Percentiles rank a stretch among this genome's conserved stretches.
Evolutionary conservation across 2,329 filamentous ascomycete genomes (phyloP).

Genomic region (Aureobasidium sp.): DNA sequence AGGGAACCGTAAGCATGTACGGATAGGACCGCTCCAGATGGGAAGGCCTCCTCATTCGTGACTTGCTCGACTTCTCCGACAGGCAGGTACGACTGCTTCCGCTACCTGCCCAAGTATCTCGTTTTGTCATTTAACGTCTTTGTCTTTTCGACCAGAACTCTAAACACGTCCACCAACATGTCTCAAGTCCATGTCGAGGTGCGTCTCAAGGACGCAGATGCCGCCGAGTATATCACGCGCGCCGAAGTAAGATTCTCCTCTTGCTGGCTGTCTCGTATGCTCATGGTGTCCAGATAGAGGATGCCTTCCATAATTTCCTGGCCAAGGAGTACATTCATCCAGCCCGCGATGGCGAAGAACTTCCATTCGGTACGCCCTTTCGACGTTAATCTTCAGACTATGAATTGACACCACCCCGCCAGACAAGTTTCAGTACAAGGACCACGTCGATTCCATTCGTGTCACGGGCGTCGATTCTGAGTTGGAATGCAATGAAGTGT

Average conservation of each 20-base stretch:
- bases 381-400: not conserved
- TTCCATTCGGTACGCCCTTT: not conserved
- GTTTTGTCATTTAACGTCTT: not conserved
- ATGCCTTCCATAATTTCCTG: not conserved
- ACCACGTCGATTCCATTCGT: not conserved
- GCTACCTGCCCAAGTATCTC: not conserved
- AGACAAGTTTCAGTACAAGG: not conserved
- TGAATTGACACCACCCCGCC: not conserved
- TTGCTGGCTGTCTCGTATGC: not conserved
- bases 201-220: not conserved
- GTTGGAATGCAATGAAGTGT: conserved; percentile 22
- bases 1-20: not conserved
- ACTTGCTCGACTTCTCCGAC: not conserved
- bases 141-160: not conserved
- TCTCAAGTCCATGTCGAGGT: conserved; percentile 1
- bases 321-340: not conserved
- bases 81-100: not conserved
- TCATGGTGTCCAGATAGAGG: not conserved
- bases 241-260: not conserved
- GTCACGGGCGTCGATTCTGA: not conserved
- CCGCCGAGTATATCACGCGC: not conserved
- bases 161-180: not conserved
- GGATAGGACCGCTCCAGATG: not conserved
- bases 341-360: not conserved
- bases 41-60: not conserved